phyloP scores from a whole-genome alignment of 2,329 filamentous ascomycete species.

The Aspergillus fijiensis region DNA sequence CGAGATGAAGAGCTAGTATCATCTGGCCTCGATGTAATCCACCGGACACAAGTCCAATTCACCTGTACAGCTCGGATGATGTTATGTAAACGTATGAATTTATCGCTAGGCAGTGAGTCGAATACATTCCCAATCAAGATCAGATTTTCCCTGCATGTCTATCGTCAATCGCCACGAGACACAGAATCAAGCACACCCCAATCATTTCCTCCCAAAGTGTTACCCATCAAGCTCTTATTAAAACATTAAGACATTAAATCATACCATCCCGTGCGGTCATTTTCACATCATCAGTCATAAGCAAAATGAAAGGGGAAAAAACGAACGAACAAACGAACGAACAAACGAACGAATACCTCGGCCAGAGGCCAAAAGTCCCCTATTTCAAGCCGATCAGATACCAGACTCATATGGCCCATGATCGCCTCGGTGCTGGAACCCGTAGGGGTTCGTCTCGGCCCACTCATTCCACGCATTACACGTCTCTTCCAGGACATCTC shows the following conservation, averaged over 20 bases:
- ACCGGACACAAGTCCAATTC: too few species aligned
- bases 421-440: neutral
- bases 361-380: neutral
- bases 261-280: neutral
- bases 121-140: too few species aligned
- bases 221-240: too few species aligned
- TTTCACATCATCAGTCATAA: neutral
- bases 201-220: too few species aligned
- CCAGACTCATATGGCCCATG: slow-evolving; percentile 6
- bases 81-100: too few species aligned
- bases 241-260: neutral
- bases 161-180: too few species aligned
- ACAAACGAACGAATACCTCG: neutral
- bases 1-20: too few species aligned
- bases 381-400: neutral
- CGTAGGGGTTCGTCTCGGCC: slow-evolving; percentile 11
- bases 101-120: too few species aligned
- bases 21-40: too few species aligned
- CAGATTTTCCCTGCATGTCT: too few species aligned
- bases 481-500: slow-evolving; percentile 12
- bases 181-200: too few species aligned
- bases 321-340: neutral
- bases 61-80: too few species aligned
- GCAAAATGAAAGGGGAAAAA: neutral
- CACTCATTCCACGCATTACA: slow-evolving; percentile 21